Base-by-base conservation (phyloP, 2,329 filamentous ascomycete species). In the Diplodia seriata region DNA sequence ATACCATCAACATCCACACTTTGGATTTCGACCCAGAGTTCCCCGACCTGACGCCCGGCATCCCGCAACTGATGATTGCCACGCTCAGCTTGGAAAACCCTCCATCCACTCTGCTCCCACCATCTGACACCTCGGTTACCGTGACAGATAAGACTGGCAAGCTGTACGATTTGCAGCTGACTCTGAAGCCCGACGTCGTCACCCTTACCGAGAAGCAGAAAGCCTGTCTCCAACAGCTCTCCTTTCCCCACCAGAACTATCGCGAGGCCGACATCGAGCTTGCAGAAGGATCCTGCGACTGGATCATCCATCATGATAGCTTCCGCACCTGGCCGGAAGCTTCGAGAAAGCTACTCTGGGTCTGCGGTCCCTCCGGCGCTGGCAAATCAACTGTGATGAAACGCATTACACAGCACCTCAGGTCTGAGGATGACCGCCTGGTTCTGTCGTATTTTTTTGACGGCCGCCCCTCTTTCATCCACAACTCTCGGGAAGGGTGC, bases 311-410 rank as follows among this genome's bases (percentile, higher is more conserved):
- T 3, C 53, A 55, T 9, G 29, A 55, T 5, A 3, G 29, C 53
- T 55, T 55, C 53, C 29, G 31, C 29, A 18, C 36, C 12, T 55
- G 53, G 53, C 29, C 20, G 2, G n/a, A 18, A 15, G 33, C 29
- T 14, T 31, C 53, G 8, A 7, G 29, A 31, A 55, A 55, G 29
- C 31, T 55, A 2, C 31, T 55, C 26, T 36, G 31, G 15, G 33
- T 55, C 18, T 4, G 18, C 31, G 53, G 53, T 12, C 15, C 31
- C 15, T 18, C 29, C 31, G 53, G 53, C 15, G 29, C 53, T 6
- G 53, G 53, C 53, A 55, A 55, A 14, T 55, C 53, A 14, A 8
- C 23, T 20, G 53, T 38, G 29, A 55, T 55, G 53, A 36, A 55
- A 29, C 53, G 53, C 53, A 55, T 55, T n/a, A 14, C 31, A 20